Base-by-base conservation (phyloP, 306 rosid species). In the Malus sieversii region DNA sequence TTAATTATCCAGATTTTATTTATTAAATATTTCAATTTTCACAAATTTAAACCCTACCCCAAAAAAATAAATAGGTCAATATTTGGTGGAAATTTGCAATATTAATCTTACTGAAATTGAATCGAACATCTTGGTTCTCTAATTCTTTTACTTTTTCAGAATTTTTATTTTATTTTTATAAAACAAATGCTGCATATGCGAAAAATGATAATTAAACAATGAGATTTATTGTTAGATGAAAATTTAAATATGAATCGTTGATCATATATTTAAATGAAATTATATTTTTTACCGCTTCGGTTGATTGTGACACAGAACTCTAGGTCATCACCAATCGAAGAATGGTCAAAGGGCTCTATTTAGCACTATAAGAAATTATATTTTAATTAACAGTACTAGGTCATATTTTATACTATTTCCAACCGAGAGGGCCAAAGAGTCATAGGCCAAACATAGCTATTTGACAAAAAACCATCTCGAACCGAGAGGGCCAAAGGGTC, bases 401-500 rank as follows among this genome's bases (percentile, higher is more conserved):
- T 1, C 7, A 33, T 33, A 33, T 33, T 33, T 33, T 33, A 33
- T 33, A 33, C 0, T 6, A 33, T 33, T 6, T 33, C 35, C 7
- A 5, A 33, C 6, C 0, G 35, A 33, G 35, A 0, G 35, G 35
- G 22, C 7, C 35, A 33, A 33, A 33, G 35, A 33, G 6, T 5
- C 6, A 33, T 33, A 33, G 35, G 35, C 5, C 35, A 33, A 33
- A 33, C 5, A 33, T 33, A 33, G 0, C 0, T 1, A 0, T 33
- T 33, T 33, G 35, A 33, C 35, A 33, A 33, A 33, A 33, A 33
- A 33, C 0, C 1, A 33, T 33, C 7, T 33, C 35, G 7, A 33
- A 33, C 0, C 0, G 7, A 33, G 7, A 5, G 0, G 35, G 7
- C 35, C 7, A 1, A 33, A 33, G 7, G 35, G 1, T 0, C 35